Evolutionary conservation across 2,329 filamentous ascomycete species (phyloP).

Genomic region (Ophidiomyces ophidiicola): DNA sequence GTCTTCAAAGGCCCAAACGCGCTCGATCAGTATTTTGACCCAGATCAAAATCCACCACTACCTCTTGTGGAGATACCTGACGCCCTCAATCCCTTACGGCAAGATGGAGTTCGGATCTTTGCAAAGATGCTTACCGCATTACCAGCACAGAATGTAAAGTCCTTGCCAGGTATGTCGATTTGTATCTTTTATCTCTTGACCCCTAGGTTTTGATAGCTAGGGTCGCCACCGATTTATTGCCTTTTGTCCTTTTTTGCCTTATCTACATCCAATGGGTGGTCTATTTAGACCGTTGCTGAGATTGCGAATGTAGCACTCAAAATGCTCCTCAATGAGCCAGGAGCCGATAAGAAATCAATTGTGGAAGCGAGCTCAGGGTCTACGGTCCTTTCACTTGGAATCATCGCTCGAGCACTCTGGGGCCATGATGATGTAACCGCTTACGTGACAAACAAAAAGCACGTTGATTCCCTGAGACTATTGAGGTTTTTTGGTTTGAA

Average conservation of each 20-base stretch:
- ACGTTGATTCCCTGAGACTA: conserved; percentile 40
- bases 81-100: conserved; percentile 44
- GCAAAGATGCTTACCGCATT: conserved; percentile 56
- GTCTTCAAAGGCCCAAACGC: conserved; percentile 48
- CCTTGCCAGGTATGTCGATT: conserved; percentile 36
- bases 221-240: no score
- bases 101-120: conserved; percentile 50
- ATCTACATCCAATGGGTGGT: no score
- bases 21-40: conserved; percentile 48
- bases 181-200: no score
- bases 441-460: conserved; percentile 49
- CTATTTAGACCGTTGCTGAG: no score
- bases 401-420: conserved; percentile 43
- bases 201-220: no score
- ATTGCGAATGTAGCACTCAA: conserved; percentile 36
- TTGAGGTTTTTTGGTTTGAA: conserved; percentile 48
- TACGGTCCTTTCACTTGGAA: conserved; percentile 49
- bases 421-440: conserved; percentile 42
- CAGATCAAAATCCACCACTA: conserved; percentile 45
- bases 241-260: no score
- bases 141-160: conserved; percentile 54
- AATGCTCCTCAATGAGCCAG: conserved; percentile 27
- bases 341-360: conserved; percentile 38
- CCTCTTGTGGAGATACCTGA: conserved; percentile 51
- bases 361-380: conserved; percentile 52